phyloP scores from a whole-genome alignment of 1,284 basidiomycete genomes.

The Leccinum proliferum region DNA sequence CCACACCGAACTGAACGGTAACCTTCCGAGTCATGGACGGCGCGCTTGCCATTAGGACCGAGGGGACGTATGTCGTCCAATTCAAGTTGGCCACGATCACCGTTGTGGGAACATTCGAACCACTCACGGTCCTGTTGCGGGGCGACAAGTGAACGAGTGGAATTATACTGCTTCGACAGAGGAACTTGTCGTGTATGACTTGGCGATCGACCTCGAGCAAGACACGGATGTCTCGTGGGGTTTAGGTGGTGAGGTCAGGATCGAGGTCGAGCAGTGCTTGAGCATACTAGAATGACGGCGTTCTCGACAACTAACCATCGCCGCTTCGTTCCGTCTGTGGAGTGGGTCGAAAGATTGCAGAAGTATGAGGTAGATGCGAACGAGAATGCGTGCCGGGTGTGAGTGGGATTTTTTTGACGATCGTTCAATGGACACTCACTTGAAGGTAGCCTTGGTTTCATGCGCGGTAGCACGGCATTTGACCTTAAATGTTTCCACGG shows the following conservation, averaged over 20 bases:
- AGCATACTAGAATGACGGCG: neutral
- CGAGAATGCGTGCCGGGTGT: too few relatives aligned
- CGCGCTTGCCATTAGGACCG: constrained; percentile 31
- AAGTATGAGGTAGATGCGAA: too few relatives aligned
- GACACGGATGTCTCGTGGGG: constrained; percentile 13
- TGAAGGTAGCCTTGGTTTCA: too few relatives aligned
- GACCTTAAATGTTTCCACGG: too few relatives aligned
- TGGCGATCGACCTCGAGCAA: constrained; percentile 32
- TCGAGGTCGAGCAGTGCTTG: too few relatives aligned
- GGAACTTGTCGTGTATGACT: constrained; percentile 29
- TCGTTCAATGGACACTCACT: too few relatives aligned
- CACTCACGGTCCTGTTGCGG: constrained; percentile 30
- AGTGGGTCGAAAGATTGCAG: too few relatives aligned
- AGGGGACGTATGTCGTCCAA: constrained; percentile 38
- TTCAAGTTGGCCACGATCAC: constrained; percentile 42
- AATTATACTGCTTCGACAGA: constrained; percentile 27
- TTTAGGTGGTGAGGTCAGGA: neutral
- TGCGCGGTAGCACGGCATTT: too few relatives aligned
- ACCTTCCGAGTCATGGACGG: constrained; percentile 32
- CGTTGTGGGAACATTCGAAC: constrained; percentile 41
- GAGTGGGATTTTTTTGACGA: too few relatives aligned
- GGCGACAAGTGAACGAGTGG: constrained; percentile 27
- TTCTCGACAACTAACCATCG: constrained; percentile 18
- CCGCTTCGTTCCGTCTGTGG: too few relatives aligned
- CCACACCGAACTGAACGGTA: constrained; percentile 43